Conservation (phyloP, 2,329 filamentous ascomycete genomes). For the Chalaropsis ovoidea region DNA sequence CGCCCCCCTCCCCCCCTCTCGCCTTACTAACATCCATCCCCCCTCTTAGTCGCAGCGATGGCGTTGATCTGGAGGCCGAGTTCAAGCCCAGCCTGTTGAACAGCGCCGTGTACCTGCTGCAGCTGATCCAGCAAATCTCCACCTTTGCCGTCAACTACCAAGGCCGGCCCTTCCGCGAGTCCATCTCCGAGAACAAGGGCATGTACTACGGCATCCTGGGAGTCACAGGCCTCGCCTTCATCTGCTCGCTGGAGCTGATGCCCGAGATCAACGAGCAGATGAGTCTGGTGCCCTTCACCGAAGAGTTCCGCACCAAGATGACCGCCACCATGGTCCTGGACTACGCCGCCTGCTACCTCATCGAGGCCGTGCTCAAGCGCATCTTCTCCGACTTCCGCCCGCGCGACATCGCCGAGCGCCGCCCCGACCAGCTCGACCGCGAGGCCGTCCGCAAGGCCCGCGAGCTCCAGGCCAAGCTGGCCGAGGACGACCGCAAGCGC, state of each 20-base stretch:
- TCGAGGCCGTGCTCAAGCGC: constrained; percentile 76
- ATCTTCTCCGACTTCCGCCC: constrained; percentile 85
- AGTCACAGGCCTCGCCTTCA: constrained; percentile 82
- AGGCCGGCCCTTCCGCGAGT: constrained; percentile 92
- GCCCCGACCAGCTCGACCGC: constrained; percentile 73
- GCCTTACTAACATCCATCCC: constrained; percentile 29
- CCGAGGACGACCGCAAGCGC: constrained; percentile 39
- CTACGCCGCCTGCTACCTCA: constrained; percentile 73
- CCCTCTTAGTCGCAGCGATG: constrained; percentile 38
- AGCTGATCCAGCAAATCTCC: constrained; percentile 96
- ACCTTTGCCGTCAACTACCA: constrained; percentile 99
- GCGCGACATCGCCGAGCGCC: constrained; percentile 80
- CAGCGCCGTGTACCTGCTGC: constrained; percentile 90
- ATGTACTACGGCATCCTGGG: constrained; percentile 97
- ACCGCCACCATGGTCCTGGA: constrained; percentile 78
- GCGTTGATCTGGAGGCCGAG: constrained; percentile 86
- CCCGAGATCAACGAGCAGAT: constrained; percentile 92
- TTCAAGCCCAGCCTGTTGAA: constrained; percentile 91
- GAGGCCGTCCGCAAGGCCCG: constrained; percentile 43
- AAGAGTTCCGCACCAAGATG: constrained; percentile 81
- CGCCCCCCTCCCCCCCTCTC: neutral
- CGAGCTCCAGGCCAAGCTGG: constrained; percentile 34
- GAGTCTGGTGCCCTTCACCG: constrained; percentile 79
- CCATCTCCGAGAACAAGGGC: constrained; percentile 85
- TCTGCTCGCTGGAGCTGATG: constrained; percentile 87